Base-by-base conservation (phyloP, 2,329 filamentous ascomycete species). In the Eutypa lata region DNA sequence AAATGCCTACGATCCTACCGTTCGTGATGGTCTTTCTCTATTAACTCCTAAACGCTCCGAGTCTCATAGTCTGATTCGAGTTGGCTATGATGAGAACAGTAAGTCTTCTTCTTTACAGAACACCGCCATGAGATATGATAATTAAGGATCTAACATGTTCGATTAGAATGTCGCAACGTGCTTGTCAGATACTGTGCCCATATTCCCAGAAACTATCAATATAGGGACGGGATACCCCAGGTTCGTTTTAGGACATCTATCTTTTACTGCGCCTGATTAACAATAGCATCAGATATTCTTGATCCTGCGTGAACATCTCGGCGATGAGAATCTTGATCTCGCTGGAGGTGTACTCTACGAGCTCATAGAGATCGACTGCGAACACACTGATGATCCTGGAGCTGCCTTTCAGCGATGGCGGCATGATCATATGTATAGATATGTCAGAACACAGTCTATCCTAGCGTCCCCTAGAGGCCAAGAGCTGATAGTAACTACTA, bases 361-460 rank as follows among this genome's bases (percentile, higher is more conserved):
- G 57, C 59, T 77, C 52, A 76, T 77, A 35, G 75, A 77, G 57
- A 65, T 77, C 33, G 73, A 76, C 57, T 75, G 72, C 49, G 65
- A 71, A 37, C 63, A 73, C 56, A 74, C 72, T 2, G 73, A 76
- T 44, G 75, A 76, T 49, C 70, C 73, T 35, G 73, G 73, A 16
- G 73, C 73, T 16, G 72, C 73, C 21, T 77, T 76, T 53, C 74
- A 76, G 56, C 68, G 75, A 19, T 77, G 75, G 75, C 72, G 73
- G 55, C 60, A 74, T 51, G 69, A 76, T 44, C 75, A 77, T 53
- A 65, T 75, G 60, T 71, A 67, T 21, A 69, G 74, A 68, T 70
- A 76, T 63, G 75, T 74, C 50, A 57, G 63, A 19, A 22, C 8
- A 45, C 42, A 13, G 7, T 10, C 42, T 8, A 21, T 4, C 22